phyloP scores from a whole-genome alignment of 2,329 filamentous ascomycete species.

The Drechslerella stenobrocha region DNA sequence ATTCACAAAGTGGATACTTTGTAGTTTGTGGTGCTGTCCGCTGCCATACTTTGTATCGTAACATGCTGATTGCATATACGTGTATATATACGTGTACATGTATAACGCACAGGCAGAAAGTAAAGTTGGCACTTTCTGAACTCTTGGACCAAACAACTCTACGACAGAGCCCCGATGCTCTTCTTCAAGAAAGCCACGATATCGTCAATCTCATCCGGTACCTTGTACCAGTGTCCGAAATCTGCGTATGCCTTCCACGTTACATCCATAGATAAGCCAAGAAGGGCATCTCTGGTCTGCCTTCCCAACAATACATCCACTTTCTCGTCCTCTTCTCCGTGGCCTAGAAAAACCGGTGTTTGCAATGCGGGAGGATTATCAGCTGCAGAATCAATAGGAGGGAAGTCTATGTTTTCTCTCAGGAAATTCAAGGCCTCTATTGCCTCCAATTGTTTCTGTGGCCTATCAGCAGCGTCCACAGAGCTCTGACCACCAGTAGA shows the following conservation, averaged over 20 bases:
- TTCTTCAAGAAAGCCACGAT: slow-evolving; percentile 56
- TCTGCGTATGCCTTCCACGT: slow-evolving; percentile 57
- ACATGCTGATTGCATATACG: no score
- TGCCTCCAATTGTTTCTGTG: background rate
- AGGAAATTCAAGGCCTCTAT: slow-evolving; percentile 12
- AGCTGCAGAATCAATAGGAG: slow-evolving; percentile 33
- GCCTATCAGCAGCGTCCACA: background rate
- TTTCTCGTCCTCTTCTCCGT: slow-evolving; percentile 57
- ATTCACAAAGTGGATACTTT: no score
- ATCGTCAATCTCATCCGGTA: slow-evolving; percentile 60
- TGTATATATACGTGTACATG: no score
- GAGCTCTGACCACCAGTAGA: slow-evolving; percentile 53
- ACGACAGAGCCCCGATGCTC: no score
- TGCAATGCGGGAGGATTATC: background rate
- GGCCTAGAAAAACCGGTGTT: slow-evolving; percentile 59
- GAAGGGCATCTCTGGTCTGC: slow-evolving; percentile 53
- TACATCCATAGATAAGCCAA: slow-evolving; percentile 55
- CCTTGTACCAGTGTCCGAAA: slow-evolving; percentile 60
- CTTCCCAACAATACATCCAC: slow-evolving; percentile 55
- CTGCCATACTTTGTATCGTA: no score
- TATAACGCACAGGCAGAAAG: no score
- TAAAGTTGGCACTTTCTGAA: no score
- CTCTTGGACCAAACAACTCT: no score
- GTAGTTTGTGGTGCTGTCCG: no score
- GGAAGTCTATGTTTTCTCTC: slow-evolving; percentile 19